These are phyloP conservation scores for Kazachstania sp. DNA, from an alignment of 1,139 yeast genomes.

Conservation along the genomic window DNA sequence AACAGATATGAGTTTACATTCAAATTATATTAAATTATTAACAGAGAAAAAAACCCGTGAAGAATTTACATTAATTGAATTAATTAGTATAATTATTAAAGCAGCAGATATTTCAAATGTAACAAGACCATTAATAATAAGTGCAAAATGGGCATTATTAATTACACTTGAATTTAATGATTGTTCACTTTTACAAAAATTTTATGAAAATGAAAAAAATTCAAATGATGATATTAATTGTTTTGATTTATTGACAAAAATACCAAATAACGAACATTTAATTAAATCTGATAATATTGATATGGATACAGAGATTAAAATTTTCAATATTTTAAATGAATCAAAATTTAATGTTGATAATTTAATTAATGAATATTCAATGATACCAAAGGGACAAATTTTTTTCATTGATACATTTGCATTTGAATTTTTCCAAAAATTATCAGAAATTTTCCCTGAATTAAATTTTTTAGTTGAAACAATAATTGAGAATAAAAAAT, in stretches of 20 bases:
- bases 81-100: conserved; percentile 67
- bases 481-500: conserved; percentile 33
- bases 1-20: conserved; percentile 92
- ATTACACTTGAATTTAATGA: conserved; percentile 71
- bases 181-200: conserved; percentile 39
- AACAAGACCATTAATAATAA: conserved; percentile 65
- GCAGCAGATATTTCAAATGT: conserved; percentile 95
- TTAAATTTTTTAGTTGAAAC: conserved; percentile 42
- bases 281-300: conserved; percentile 6
- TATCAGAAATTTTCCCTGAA: conserved; percentile 50
- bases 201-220: conserved; percentile 11
- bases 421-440: conserved; percentile 57
- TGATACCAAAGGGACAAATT: conserved; percentile 63
- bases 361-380: conserved; percentile 36
- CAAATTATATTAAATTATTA: conserved; percentile 47
- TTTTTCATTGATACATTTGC: conserved; percentile 83
- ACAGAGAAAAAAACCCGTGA: conserved; percentile 6
- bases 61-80: conserved; percentile 15
- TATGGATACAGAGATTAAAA: conserved; percentile 8
- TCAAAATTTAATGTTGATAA: conserved; percentile 7
- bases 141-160: conserved; percentile 80
- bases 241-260: conserved; percentile 6
- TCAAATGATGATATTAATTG: conserved; percentile 3
- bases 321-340: conserved; percentile 3
- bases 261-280: neutral